Evolutionary conservation across 208 protist species (phyloP).

Genomic region (Wallacemonas sp.): DNA sequence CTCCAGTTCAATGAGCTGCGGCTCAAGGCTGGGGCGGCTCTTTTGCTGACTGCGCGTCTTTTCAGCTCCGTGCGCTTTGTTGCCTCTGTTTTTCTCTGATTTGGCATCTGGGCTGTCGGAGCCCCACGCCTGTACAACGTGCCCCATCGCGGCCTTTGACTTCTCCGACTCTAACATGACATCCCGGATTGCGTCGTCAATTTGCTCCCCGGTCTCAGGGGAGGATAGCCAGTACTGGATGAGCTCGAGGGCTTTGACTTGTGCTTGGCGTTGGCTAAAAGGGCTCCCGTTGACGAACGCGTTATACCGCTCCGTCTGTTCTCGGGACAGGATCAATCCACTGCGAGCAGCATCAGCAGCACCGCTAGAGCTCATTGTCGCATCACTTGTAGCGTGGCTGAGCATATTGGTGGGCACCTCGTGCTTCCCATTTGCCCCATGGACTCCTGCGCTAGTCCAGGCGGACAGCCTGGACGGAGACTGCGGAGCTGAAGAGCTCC

Average conservation of each 20-base stretch:
- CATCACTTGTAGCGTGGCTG: not conserved
- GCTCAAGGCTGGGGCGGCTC: slow-evolving; percentile 5
- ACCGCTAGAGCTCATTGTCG: not conserved
- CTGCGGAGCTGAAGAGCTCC: slow-evolving; percentile 3
- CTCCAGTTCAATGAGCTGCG: slow-evolving; percentile 6
- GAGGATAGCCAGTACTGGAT: slow-evolving; percentile 73
- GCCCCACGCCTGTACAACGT: slow-evolving; percentile 27
- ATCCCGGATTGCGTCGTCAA: slow-evolving; percentile 48
- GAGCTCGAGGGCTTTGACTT: slow-evolving; percentile 63
- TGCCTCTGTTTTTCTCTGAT: not conserved
- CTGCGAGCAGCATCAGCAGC: not conserved
- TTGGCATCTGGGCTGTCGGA: not conserved
- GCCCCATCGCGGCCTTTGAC: slow-evolving; percentile 24
- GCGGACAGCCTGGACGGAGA: not conserved
- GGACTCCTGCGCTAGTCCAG: not conserved
- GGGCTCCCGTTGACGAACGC: slow-evolving; percentile 28
- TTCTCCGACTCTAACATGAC: slow-evolving; percentile 20
- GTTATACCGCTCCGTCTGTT: slow-evolving; percentile 25
- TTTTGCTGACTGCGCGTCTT: slow-evolving; percentile 5
- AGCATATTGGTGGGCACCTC: not conserved
- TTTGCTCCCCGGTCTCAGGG: slow-evolving; percentile 24
- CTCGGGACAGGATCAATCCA: slow-evolving; percentile 2
- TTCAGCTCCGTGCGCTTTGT: not conserved
- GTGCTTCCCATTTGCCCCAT: not conserved
- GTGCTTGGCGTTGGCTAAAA: slow-evolving; percentile 27